Conservation (phyloP, 2,329 filamentous ascomycete species). For the Penicillium capsulatum region DNA sequence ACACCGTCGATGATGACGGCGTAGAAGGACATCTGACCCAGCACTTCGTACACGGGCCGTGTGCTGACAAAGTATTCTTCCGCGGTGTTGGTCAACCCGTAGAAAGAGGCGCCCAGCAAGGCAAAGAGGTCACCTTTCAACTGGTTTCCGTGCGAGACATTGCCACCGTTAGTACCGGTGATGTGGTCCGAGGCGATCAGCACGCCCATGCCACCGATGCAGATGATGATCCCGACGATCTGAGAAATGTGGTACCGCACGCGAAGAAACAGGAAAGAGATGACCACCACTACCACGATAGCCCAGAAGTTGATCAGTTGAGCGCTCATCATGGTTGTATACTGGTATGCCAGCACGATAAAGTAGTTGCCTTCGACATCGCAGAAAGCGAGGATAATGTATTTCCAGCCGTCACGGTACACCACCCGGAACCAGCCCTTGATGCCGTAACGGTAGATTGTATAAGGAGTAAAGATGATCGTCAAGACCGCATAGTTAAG, state of each 20-base stretch:
- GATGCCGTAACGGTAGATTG: constrained; percentile 73
- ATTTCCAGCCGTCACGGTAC: constrained; percentile 78
- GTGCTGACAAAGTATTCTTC: constrained; percentile 93
- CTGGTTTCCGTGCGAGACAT: constrained; percentile 55
- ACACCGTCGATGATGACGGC: constrained; percentile 87
- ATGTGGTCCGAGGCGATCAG: constrained; percentile 85
- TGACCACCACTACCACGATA: constrained; percentile 82
- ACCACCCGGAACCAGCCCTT: constrained; percentile 64
- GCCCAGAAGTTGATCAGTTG: constrained; percentile 99
- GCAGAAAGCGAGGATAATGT: constrained; percentile 84
- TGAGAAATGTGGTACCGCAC: constrained; percentile 89
- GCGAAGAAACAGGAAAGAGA: constrained; percentile 76
- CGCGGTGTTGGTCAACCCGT: constrained; percentile 84
- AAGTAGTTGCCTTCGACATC: constrained; percentile 99
- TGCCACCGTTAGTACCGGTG: constrained; percentile 65
- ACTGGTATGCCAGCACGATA: constrained; percentile 85
- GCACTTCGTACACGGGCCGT: constrained; percentile 83
- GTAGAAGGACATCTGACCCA: constrained; percentile 85
- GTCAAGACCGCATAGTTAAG: constrained; percentile 90
- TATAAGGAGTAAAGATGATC: constrained; percentile 74
- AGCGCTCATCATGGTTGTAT: constrained; percentile 87
- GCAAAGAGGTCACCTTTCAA: constrained; percentile 92
- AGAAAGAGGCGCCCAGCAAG: constrained; percentile 81
- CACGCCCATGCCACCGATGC: constrained; percentile 85
- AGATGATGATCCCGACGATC: constrained; percentile 80